phyloP scores from a whole-genome alignment of 306 rosid genomes.

The Casuarina glauca region DNA sequence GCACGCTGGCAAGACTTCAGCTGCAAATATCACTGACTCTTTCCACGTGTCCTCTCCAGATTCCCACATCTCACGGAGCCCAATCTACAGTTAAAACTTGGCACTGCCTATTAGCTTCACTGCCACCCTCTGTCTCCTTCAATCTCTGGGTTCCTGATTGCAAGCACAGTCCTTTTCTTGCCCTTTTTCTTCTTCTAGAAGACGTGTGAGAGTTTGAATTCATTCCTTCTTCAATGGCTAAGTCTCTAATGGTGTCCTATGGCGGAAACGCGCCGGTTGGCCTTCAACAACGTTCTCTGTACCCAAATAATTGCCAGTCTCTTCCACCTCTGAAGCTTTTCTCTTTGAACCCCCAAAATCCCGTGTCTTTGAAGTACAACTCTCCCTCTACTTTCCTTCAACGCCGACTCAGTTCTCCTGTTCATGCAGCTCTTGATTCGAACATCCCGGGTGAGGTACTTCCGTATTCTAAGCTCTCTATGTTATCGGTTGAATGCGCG shows the following conservation, averaged over 20 bases:
- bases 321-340: not conserved
- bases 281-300: conserved; percentile 18
- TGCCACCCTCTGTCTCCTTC: not conserved
- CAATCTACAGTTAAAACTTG: conserved; percentile 22
- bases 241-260: conserved; percentile 1
- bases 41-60: conserved; percentile 38
- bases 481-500: not conserved
- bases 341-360: not conserved
- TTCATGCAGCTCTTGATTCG: conserved; percentile 49
- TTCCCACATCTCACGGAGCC: conserved; percentile 25
- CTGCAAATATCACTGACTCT: conserved; percentile 6
- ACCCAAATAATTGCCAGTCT: not conserved
- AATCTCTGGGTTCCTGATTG: not conserved
- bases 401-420: conserved; percentile 28
- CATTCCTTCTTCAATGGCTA: conserved; percentile 24
- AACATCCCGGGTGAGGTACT: conserved; percentile 59
- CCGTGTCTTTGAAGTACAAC: not conserved
- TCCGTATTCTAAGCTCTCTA: not conserved
- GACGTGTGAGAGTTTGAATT: not conserved
- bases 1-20: not conserved
- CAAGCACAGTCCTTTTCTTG: too few relatives aligned
- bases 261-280: conserved; percentile 1
- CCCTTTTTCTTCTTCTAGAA: not conserved
- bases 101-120: not conserved
- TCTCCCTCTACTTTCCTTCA: conserved; percentile 16